Base-by-base conservation (phyloP, 306 rosid genomes). In the Pachyrhizus erosus region DNA sequence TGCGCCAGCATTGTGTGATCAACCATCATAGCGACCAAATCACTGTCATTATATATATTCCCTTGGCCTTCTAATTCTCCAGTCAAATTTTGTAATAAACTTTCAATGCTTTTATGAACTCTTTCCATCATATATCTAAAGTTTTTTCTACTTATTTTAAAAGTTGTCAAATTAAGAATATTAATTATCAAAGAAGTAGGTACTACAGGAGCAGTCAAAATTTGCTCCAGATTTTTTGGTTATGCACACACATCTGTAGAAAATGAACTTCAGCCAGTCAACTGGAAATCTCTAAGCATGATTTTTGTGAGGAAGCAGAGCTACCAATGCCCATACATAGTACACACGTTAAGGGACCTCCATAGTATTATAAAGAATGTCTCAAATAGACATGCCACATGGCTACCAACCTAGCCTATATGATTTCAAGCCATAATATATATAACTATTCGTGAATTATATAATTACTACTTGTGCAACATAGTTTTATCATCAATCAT, bases 381-480 rank as follows among this genome's bases (percentile, higher is more conserved):
- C 76, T 9, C 52, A 69, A 24, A 66, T 70, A 55, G 83, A 67
- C 84, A 81, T 51, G 81, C 73, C 86, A 82, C 91, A 84, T 86
- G 91, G 85, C 87, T 55, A 80, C 10, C 82, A 84, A 75, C 77
- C 57, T 76, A 73, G 64, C 82, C 74, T 73, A 66, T 76, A 49
- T 42, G 55, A 64, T 55, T 48, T 18, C 55, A 26, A 42, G 33
- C 10, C 42, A 61, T 48, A 52, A 55, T 71, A 83, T 52, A 23
- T 20, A 4, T 29, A 78, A 67, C 58, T 46, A 73, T 70, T 66
- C 0, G 12, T 7, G n/a, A 60, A 26, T 65, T n/a, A 73, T 65
- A 82, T 5, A n/a, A 58, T 51, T 23, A 68, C 33, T 39, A 71
- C 48, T 55, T 27, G 37, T 57, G n/a, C 61, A 58, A 14, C 42